phyloP scores from a whole-genome alignment of 2,329 filamentous ascomycete genomes.

The Ascosphaera pollenicola region DNA sequence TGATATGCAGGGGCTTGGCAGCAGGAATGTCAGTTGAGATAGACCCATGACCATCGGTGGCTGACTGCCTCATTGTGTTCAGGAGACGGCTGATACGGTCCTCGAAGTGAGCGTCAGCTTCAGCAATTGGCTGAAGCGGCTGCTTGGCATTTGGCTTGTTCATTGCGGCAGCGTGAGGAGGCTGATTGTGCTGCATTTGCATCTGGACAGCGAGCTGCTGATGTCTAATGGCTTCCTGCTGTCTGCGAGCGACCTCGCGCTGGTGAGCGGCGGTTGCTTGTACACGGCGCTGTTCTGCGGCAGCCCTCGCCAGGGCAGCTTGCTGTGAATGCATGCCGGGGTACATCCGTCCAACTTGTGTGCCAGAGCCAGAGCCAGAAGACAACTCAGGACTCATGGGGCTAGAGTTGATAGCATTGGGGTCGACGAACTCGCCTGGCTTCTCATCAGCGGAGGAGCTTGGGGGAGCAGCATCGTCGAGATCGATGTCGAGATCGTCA shows the following conservation, averaged over 20 bases:
- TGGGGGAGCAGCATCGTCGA: conserved; percentile 6
- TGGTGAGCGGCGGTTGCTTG: conserved; percentile 13
- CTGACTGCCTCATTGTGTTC: conserved; percentile 65
- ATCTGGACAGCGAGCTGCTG: conserved; percentile 3
- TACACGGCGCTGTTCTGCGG: conserved; percentile 34
- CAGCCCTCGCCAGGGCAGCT: conserved; percentile 55
- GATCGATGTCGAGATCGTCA: too few species aligned
- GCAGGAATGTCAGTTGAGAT: conserved; percentile 14
- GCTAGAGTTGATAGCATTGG: conserved; percentile 44
- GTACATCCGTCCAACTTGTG: conserved; percentile 53
- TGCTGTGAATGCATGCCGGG: conserved; percentile 85
- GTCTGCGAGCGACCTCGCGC: conserved; percentile 35
- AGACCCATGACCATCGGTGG: conserved; percentile 26
- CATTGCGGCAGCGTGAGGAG: neutral
- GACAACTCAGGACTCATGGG: conserved; percentile 32
- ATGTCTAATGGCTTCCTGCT: conserved; percentile 20
- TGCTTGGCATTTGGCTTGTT: neutral
- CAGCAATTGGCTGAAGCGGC: neutral
- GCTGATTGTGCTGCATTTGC: neutral
- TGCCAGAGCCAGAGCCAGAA: conserved; percentile 10
- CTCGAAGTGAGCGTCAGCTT: conserved; percentile 50
- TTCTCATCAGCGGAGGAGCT: conserved; percentile 9
- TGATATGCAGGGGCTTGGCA: conserved; percentile 33
- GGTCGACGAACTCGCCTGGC: conserved; percentile 40
- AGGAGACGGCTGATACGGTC: conserved; percentile 87